A percentile compares a stretch with the other conserved stretches of the same genome.
phyloP scores from a whole-genome alignment of 1,284 basidiomycete genomes.

The Mycosarcoma mackinlayi region DNA sequence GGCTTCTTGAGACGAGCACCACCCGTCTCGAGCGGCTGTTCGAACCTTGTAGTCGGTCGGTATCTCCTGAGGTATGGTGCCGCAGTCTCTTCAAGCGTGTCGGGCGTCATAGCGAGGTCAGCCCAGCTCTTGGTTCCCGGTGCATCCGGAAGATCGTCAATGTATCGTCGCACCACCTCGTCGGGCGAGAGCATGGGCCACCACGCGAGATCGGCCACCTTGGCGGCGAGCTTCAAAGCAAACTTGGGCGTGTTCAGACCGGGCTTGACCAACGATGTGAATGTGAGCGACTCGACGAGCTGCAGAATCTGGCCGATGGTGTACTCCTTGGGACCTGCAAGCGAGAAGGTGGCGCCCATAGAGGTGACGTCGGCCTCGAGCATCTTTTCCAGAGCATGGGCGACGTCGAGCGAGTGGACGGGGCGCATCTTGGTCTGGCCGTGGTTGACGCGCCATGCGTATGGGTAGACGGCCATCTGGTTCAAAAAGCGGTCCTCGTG shows the following conservation, averaged over 20 bases:
- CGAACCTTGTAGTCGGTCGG: slow-evolving; percentile 75
- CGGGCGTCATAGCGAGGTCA: slow-evolving; percentile 75
- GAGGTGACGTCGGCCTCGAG: slow-evolving; percentile 75
- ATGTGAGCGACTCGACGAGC: slow-evolving; percentile 83
- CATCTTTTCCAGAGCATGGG: slow-evolving; percentile 86
- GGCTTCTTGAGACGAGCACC: slow-evolving; percentile 55
- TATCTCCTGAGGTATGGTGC: slow-evolving; percentile 91
- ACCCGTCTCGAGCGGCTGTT: slow-evolving; percentile 69
- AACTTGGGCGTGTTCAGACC: slow-evolving; percentile 82
- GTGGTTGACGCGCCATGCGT: slow-evolving; percentile 92
- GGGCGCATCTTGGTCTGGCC: slow-evolving; percentile 87
- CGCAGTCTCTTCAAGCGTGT: slow-evolving; percentile 87
- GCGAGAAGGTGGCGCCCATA: slow-evolving; percentile 77
- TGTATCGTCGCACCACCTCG: slow-evolving; percentile 87
- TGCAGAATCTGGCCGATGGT: slow-evolving; percentile 86
- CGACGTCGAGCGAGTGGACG: slow-evolving; percentile 92
- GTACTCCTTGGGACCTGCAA: slow-evolving; percentile 89
- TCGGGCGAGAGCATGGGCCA: slow-evolving; percentile 93
- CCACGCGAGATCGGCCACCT: slow-evolving; percentile 80
- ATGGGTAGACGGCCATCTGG: slow-evolving; percentile 92
- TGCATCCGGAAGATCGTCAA: slow-evolving; percentile 76
- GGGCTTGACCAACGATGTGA: slow-evolving; percentile 74
- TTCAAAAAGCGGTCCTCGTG: slow-evolving; percentile 94
- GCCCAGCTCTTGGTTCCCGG: slow-evolving; percentile 71
- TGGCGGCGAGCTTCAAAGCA: slow-evolving; percentile 77